phyloP scores from a whole-genome alignment of 2,329 filamentous ascomycete species.

The Penicillium sp. region DNA sequence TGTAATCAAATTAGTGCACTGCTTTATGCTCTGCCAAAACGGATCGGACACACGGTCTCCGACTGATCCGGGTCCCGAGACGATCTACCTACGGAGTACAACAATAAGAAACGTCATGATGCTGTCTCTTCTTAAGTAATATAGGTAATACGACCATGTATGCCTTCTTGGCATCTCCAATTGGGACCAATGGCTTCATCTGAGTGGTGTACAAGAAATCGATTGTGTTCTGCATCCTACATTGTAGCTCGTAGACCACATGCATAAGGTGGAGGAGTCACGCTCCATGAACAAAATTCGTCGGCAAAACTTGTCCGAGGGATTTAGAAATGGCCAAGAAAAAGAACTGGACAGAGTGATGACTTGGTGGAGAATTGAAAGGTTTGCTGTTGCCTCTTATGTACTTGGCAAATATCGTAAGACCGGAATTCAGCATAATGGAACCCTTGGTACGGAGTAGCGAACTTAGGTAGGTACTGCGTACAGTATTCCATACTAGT shows the following conservation, averaged over 20 bases:
- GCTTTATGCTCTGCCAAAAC: constrained; percentile 1
- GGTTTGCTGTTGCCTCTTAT: neutral
- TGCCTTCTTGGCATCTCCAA: neutral
- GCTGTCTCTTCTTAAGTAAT: neutral
- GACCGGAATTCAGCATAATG: no score
- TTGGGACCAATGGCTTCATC: no score
- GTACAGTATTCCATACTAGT: no score
- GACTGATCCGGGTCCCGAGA: constrained; percentile 15
- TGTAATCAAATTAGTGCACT: neutral
- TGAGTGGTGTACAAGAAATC: no score
- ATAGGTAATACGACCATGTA: no score
- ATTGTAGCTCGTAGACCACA: no score
- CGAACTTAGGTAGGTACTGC: no score
- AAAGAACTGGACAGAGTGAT: neutral
- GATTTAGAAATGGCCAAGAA: neutral
- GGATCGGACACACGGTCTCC: constrained; percentile 17
- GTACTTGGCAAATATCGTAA: no score
- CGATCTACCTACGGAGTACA: constrained; percentile 1
- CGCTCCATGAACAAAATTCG: constrained; percentile 3
- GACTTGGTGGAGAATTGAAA: neutral
- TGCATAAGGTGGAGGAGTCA: neutral
- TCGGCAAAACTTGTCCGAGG: neutral
- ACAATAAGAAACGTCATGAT: neutral
- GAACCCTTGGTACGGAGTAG: no score
- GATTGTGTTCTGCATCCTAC: no score